Evolutionary conservation across 2,329 filamentous ascomycete genomes (phyloP), one percentile per base, ranked within the genome.

Genomic region (Proliferodiscus dingleyae): DNA sequence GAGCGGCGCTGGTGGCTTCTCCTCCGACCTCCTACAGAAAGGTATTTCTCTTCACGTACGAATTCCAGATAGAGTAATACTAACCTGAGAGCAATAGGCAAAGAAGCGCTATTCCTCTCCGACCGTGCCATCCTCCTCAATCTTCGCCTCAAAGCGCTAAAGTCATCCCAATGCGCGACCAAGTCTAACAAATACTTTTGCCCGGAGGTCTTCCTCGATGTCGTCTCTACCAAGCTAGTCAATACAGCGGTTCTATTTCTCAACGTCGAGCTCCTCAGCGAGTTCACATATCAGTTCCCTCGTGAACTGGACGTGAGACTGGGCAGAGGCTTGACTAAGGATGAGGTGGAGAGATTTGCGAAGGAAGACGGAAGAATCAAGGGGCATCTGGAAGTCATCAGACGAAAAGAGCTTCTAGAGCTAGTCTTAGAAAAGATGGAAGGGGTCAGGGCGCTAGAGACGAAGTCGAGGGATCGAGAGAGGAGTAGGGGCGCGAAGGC

Each of bases 261-360:
- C 23, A 96, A 98, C 61, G 93, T 97, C 9, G 94, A 98, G 69
- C 77, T 98, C 16, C 78, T 98, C 15, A 91, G 87, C 2, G 95
- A 98, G 62, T 98, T 97, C 65, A 96, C 95, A 71, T 95, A 96
- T 69, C 89, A 93, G 63, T 98, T 98, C 67, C 93, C 93, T 0
- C 80, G 93, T 30, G 89, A 96, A 64, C 78, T 98, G 10, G 93
- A 98, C 65, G 72, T 85, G 49, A 81, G 90, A 26, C 82, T 98
- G 9, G 89, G 91, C 37, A 81, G 89, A 21, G 84, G 89, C 58
- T 74, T 96, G 50, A 80, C 80, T 26, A 80, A 85, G 45, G 81
- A 82, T 5, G 84, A 97, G 60, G 79, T 97, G 4, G 91, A 98
- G 63, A 79, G 80, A 21, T 96, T 98, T 58, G 93, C 93, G 3